Evolutionary conservation across 164 flowering plant genomes (phyloP).

Genomic region (Magnolia sinica): DNA sequence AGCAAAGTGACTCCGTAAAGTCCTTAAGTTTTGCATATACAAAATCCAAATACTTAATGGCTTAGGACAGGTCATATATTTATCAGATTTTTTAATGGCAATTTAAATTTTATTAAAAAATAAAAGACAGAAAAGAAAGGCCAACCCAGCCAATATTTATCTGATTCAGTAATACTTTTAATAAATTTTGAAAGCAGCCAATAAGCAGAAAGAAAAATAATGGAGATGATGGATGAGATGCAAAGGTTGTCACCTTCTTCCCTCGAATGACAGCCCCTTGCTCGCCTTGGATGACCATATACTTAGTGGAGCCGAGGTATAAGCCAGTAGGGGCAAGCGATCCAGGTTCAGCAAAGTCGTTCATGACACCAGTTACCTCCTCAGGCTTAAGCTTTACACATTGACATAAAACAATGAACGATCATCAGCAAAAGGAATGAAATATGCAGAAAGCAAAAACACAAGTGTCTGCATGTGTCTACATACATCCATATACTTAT

Average conservation of each 20-base stretch:
- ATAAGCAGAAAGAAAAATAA: background rate
- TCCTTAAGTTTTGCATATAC: no score
- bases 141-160: no score
- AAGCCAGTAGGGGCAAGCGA: slow-evolving; percentile 13
- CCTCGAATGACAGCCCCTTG: slow-evolving; percentile 13
- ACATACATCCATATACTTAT: background rate
- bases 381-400: slow-evolving; percentile 5
- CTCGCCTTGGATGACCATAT: slow-evolving; percentile 17
- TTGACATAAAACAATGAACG: background rate
- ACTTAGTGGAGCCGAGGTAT: slow-evolving; percentile 14
- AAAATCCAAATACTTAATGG: no score
- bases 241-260: slow-evolving; percentile 7
- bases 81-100: no score
- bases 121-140: no score
- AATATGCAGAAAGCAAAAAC: background rate
- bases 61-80: no score
- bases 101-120: no score
- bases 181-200: background rate
- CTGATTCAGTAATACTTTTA: no score
- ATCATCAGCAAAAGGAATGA: background rate
- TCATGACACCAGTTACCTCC: slow-evolving; percentile 4
- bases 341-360: slow-evolving; percentile 9
- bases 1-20: no score
- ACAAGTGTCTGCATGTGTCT: background rate
- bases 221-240: background rate